These are phyloP conservation scores for Botrytis sinoallii DNA, from an alignment of 2,329 filamentous ascomycete genomes.

Conservation along the genomic window DNA sequence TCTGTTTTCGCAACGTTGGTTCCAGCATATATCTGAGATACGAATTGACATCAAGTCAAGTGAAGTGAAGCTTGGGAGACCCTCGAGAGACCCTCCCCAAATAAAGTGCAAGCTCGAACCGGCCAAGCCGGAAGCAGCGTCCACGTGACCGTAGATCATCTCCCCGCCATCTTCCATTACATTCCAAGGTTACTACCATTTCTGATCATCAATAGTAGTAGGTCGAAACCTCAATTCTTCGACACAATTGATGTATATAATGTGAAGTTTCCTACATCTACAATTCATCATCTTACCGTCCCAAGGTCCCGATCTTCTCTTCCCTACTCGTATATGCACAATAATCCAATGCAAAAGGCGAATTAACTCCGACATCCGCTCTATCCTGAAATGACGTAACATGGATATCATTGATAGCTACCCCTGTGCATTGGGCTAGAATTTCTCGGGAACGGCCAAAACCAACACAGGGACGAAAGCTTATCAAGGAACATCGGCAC, in stretches of 20 bases:
- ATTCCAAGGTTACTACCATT: neutral
- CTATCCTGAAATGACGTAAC: slow-evolving; percentile 2
- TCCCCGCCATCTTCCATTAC: neutral
- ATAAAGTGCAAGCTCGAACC: neutral
- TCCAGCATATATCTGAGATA: neutral
- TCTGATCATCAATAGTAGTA: neutral
- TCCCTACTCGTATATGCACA: neutral
- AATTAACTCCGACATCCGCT: slow-evolving; percentile 6
- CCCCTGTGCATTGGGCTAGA: neutral
- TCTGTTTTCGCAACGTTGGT: neutral
- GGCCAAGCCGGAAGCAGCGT: neutral
- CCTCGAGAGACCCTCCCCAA: neutral
- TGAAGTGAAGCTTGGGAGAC: neutral
- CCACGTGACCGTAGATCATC: slow-evolving; percentile 1
- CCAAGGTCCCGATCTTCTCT: accelerated
- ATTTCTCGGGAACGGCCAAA: neutral
- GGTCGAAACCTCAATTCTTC: no score
- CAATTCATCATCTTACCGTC: neutral
- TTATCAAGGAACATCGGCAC: slow-evolving; percentile 6
- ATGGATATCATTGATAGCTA: neutral
- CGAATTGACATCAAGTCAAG: neutral
- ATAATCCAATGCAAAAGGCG: neutral
- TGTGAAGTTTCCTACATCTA: no score
- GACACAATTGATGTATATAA: neutral
- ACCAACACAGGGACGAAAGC: neutral